Evolutionary conservation across 2,329 filamentous ascomycete species (phyloP).

Genomic region (Drechslera avenae): DNA sequence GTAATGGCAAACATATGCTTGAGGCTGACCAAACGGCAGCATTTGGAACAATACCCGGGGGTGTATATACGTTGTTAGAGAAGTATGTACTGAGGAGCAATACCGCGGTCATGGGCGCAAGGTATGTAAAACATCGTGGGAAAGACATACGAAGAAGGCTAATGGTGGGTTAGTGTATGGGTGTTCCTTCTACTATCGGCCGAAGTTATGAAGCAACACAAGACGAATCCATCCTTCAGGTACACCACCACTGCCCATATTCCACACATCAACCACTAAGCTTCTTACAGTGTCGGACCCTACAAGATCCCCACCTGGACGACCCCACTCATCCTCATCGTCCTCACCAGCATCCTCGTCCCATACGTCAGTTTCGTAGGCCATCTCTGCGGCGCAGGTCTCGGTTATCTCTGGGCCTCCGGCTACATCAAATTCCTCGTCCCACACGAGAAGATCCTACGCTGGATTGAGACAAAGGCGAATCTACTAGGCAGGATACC

Average conservation of each 20-base stretch:
- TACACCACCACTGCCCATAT: slow-evolving; percentile 49
- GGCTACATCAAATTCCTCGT: slow-evolving; percentile 89
- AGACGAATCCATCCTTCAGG: slow-evolving; percentile 77
- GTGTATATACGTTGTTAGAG: slow-evolving; percentile 81
- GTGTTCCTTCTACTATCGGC: slow-evolving; percentile 85
- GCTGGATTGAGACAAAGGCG: slow-evolving; percentile 87
- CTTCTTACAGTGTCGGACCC: slow-evolving; percentile 55
- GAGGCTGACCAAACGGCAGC: slow-evolving; percentile 39
- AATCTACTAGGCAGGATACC: slow-evolving; percentile 83
- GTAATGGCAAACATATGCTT: slow-evolving; percentile 55
- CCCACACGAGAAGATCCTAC: slow-evolving; percentile 83
- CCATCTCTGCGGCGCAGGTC: slow-evolving; percentile 79
- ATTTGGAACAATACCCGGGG: slow-evolving; percentile 69
- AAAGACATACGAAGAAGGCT: background rate
- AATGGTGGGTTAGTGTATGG: slow-evolving; percentile 71
- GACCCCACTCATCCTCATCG: slow-evolving; percentile 76
- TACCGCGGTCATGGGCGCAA: slow-evolving; percentile 78
- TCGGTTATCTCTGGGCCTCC: slow-evolving; percentile 87
- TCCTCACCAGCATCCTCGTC: slow-evolving; percentile 76
- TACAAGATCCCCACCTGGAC: slow-evolving; percentile 89
- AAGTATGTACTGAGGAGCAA: slow-evolving; percentile 72
- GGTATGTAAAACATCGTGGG: slow-evolving; percentile 57
- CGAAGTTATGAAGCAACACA: slow-evolving; percentile 85
- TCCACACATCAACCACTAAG: slow-evolving; percentile 8
- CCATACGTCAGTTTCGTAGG: slow-evolving; percentile 84